Base-by-base conservation (phyloP, 805 yeast genomes). In the Metschnikowia peoriensis region DNA sequence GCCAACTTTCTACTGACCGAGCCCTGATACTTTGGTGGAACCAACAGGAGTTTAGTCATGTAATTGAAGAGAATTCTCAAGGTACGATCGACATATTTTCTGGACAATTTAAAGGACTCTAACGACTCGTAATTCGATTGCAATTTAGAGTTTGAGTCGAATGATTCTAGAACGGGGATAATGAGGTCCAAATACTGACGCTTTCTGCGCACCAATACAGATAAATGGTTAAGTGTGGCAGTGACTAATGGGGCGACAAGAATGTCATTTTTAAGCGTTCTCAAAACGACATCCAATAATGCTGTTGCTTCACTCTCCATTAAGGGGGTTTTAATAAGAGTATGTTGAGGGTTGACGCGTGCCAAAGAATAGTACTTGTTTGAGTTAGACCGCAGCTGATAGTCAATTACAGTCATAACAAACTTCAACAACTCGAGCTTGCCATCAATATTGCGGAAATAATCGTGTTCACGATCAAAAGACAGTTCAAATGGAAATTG, bases 401-500 rank as follows among this genome's bases (percentile, higher is more conserved):
- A 72, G 59, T 76, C 79, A 38, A 78, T 70, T 7, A 75, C 74
- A 6, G 70, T 59, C 51, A 68, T 82, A 10, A 89, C 80, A 53
- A 92, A 83, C 67, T 87, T 89, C 48, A 86, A 72, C n/a, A 86
- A 74, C 29, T 92, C 85, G n/a, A 88, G 70, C 66, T 81, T 83
- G 44, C 84, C 72, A 12, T 86, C 83, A 38, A 83, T 67, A 44
- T 83, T 78, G 65, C 84, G 77, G 37, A 72, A 62, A 32, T 68
- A 60, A 58, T 81, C 84, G 38, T 75, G 73, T 54, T 81, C 88
- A 22, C 69, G 71, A 51, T 75, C 72, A 49, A 76, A 82, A 16
- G 75, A 68, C 14, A 76, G 68, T 17, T 70, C 66, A 50, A 83
- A 73, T 4, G 89, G 90, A 59, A 75, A 83, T 4, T 64, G 70